phyloP scores from a whole-genome alignment of 495 filamentous ascomycete genomes.

The Clavariopsis aquatica region DNA sequence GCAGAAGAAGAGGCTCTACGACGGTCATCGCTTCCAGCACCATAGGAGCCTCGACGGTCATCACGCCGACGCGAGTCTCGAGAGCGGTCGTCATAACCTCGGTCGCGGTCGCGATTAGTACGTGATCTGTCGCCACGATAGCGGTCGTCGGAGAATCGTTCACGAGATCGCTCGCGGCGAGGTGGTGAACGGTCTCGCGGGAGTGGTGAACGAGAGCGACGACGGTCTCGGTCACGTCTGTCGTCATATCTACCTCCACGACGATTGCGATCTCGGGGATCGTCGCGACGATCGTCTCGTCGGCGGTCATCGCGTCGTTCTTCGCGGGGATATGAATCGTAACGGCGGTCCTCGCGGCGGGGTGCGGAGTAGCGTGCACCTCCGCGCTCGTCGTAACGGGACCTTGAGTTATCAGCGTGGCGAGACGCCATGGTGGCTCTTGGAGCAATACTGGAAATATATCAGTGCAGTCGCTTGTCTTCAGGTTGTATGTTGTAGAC shows the following conservation, averaged over 20 bases:
- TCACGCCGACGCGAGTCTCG: constrained; percentile 21
- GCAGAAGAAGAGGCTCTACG: constrained; percentile 57
- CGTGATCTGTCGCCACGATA: constrained; percentile 13
- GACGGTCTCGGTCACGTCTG: constrained; percentile 13
- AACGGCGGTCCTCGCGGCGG: constrained; percentile 10
- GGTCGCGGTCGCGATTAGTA: constrained; percentile 9
- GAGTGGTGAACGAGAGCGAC: constrained; percentile 57
- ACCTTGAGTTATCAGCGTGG: constrained; percentile 28
- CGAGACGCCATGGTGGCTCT: constrained; percentile 29
- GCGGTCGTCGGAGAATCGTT: constrained; percentile 41
- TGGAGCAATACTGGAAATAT: constrained; percentile 12
- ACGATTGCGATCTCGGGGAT: constrained; percentile 14
- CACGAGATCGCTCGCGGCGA: constrained; percentile 53
- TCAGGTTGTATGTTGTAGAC: not conserved
- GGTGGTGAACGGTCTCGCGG: constrained; percentile 50
- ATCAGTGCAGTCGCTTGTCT: not conserved
- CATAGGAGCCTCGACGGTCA: constrained; percentile 11
- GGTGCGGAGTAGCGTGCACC: constrained; percentile 16
- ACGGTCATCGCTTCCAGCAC: constrained; percentile 54
- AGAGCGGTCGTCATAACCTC: constrained; percentile 18
- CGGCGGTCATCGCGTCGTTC: constrained; percentile 14
- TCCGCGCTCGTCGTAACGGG: constrained; percentile 6
- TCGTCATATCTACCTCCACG: constrained; percentile 11
- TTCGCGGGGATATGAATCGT: constrained; percentile 4
- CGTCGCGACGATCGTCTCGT: constrained; percentile 20